phyloP scores from a whole-genome alignment of 306 rosid genomes.

The Cyclanthera cordifolia region DNA sequence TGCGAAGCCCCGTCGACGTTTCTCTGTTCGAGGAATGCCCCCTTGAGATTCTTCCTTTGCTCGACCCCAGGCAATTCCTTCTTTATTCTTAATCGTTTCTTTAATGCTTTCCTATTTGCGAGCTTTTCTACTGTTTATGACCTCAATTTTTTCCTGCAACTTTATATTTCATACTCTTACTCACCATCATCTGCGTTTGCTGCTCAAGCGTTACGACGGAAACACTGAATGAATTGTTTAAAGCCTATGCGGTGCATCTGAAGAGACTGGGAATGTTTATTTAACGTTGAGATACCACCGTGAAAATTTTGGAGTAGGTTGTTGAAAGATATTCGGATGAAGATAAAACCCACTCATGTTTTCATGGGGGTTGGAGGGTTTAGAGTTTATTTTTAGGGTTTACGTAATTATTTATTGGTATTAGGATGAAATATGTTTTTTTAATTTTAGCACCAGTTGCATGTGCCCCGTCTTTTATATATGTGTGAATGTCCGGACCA shows the following conservation, averaged over 20 bases:
- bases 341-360: neutral
- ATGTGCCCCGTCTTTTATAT: too few relatives aligned
- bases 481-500: too few relatives aligned
- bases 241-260: slow-evolving; percentile 39
- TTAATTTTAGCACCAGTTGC: too few relatives aligned
- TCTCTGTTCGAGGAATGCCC: slow-evolving; percentile 33
- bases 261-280: slow-evolving; percentile 36
- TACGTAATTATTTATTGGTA: neutral
- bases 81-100: neutral
- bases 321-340: neutral
- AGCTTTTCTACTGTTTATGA: neutral
- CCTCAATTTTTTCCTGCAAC: neutral
- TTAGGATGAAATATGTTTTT: neutral
- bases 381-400: neutral
- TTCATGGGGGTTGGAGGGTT: neutral
- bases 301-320: slow-evolving; percentile 1
- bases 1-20: slow-evolving; percentile 73
- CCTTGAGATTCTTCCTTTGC: slow-evolving; percentile 39
- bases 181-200: neutral
- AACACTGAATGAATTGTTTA: slow-evolving; percentile 41
- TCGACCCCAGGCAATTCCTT: slow-evolving; percentile 34
- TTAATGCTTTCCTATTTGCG: neutral
- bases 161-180: neutral
- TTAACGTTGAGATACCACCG: neutral
- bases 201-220: slow-evolving; percentile 27